Evolutionary conservation across 108 stramenopile species (phyloP), one percentile per base, ranked within the genome.

Genomic region (Pinguiococcus pyrenoidosus): DNA sequence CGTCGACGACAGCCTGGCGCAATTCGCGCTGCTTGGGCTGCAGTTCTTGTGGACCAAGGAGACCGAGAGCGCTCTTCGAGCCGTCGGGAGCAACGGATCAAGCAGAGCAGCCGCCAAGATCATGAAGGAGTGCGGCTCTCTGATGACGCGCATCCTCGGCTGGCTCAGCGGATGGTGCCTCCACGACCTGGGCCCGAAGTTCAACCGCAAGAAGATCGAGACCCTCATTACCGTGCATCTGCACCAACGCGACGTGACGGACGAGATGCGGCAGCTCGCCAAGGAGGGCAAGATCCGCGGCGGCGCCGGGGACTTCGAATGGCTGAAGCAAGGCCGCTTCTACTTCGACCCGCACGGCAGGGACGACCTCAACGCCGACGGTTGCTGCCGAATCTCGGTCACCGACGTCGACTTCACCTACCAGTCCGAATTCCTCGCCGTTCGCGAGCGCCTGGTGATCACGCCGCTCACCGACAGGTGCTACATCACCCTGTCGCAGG

Each of bases 141-240:
- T n/a, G n/a, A n/a, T n/a, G n/a, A n/a, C n/a, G n/a, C n/a, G n/a
- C n/a, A n/a, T n/a, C n/a, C n/a, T n/a, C n/a, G n/a, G n/a, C n/a
- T n/a, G n/a, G 44, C 56, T 75, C 44, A 71, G 69, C 24, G 45
- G 57, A 7, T 73, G 74, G 74, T 78, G 76, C 35, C 54, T 78
- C 14, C 37, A 69, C 29, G 76, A 78, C 43, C 64, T 78, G 5
- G 74, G 74, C 13, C 46, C 74, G 0, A 72, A 69, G 35, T 71
- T 73, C 74, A 78, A 78, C 51, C 74, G 76, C 0, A 71, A 56
- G 4, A 75, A 78, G 62, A 71, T 76, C 39, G 76, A 78, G 28
- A 73, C 72, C 8, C 61, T 78, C 20, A 66, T 75, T 21, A 75
- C 74, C 4, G 62, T 75, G 23, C 74, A 56, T 44, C 72, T 75